Conservation (phyloP, 306 rosid species). For the Prunus salicina region DNA sequence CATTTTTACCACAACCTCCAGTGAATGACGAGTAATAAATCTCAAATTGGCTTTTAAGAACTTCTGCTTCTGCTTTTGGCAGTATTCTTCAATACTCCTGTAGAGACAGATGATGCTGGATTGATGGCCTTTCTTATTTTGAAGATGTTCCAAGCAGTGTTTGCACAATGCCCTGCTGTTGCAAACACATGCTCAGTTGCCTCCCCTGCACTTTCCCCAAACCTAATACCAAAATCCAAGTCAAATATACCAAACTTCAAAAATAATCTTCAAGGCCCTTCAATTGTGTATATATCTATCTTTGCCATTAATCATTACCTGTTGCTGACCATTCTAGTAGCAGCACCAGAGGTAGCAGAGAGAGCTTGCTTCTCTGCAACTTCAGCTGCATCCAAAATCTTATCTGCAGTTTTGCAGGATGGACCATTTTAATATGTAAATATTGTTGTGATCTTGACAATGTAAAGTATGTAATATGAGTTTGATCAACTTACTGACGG, state of each 20-base stretch:
- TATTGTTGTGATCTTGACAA: neutral
- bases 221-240: conserved; percentile 33
- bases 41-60: neutral
- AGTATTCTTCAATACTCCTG: conserved; percentile 56
- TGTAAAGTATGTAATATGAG: neutral
- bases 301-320: conserved; percentile 38
- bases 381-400: conserved; percentile 87
- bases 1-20: neutral
- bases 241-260: neutral
- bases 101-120: conserved; percentile 68
- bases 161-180: conserved; percentile 68
- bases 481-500: conserved; percentile 70
- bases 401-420: conserved; percentile 48
- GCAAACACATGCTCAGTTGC: conserved; percentile 76
- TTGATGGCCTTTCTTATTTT: conserved; percentile 77
- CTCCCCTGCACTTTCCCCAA: conserved; percentile 86
- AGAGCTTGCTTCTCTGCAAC: conserved; percentile 86
- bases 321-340: conserved; percentile 60
- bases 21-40: neutral
- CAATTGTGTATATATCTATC: neutral
- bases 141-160: conserved; percentile 81
- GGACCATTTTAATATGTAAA: neutral
- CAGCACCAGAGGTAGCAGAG: conserved; percentile 67
- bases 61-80: conserved; percentile 28
- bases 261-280: neutral